Conservation (phyloP, 306 rosid species). For the Hippophae rhamnoides region DNA sequence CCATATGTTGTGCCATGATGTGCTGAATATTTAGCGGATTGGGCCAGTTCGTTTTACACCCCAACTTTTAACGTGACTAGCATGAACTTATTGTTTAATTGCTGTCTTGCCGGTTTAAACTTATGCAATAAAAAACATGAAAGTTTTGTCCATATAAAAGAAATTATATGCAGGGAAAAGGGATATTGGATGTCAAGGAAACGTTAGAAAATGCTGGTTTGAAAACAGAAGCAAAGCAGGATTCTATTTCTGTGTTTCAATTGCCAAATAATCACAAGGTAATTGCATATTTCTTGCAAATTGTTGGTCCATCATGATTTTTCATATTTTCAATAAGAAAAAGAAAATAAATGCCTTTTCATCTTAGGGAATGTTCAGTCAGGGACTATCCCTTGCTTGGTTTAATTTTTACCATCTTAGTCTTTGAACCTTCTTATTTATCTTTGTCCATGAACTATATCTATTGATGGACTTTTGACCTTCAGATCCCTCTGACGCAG, state of each 20-base stretch:
- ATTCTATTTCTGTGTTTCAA: slow-evolving; percentile 22
- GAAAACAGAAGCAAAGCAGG: slow-evolving; percentile 36
- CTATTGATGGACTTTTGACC: neutral
- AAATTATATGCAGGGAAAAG: slow-evolving; percentile 31
- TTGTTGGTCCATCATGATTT: neutral
- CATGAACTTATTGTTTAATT: neutral
- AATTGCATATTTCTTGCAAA: slow-evolving; percentile 8
- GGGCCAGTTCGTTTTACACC: too few species aligned
- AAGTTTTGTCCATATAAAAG: neutral
- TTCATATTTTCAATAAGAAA: neutral
- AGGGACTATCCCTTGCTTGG: neutral
- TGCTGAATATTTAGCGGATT: too few species aligned
- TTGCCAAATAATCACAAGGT: slow-evolving; percentile 42
- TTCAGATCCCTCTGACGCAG: slow-evolving; percentile 33
- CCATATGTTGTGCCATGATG: too few species aligned
- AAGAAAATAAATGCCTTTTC: neutral
- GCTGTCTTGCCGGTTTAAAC: neutral
- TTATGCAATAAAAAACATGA: neutral
- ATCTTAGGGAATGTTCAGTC: neutral
- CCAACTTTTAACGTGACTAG: too few species aligned
- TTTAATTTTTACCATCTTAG: neutral
- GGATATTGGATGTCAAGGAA: slow-evolving; percentile 30
- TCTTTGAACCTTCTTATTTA: neutral
- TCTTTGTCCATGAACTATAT: neutral
- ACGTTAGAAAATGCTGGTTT: slow-evolving; percentile 26